Base-by-base conservation (phyloP, 306 rosid genomes). In the Amphicarpaea edgeworthii region DNA sequence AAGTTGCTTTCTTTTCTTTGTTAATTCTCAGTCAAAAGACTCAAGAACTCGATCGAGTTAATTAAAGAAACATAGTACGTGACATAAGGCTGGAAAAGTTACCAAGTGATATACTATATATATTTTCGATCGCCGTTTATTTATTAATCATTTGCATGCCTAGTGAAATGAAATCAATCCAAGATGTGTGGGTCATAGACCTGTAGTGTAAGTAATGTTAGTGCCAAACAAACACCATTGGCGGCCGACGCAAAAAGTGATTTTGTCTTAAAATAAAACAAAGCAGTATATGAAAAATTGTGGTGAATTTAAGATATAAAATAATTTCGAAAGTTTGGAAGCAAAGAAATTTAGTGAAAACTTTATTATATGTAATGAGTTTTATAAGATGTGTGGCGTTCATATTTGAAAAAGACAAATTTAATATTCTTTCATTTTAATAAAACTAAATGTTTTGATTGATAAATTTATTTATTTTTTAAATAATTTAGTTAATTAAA, bases 101-200 rank as follows among this genome's bases (percentile, higher is more conserved):
- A 19, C 38, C 20, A 47, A 17, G 12, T 62, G 40, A 79, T 79
- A n/a, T n/a, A n/a, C n/a, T n/a, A n/a, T n/a, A n/a, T n/a, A n/a
- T n/a, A 83, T 79, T 83, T 79, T 45, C 26, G 1, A 69, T 53
- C 60, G 24, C 21, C 34, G 68, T 51, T 68, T 42, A 20, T 51
- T 68, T 42, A 20, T 53, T 59, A 73, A 68, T 80, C 75, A 84
- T 77, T 72, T 81, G 78, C 74, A 19, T 34, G 78, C 74, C 26
- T 34, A 20, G 55, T 80, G 17, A 78, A 58, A 79, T 78, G 58
- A 70, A 63, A 64, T 70, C 37, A 11, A 74, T 69, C 46, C 57
- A 68, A 26, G 9, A 20, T 73, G 80, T 73, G 80, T 62, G 79
- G 84, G 73, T 71, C 82, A 54, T 11, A 54, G 3, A 21, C 61